phyloP scores from a whole-genome alignment of 129 eudicot genomes.

The Cynara cardunculus region DNA sequence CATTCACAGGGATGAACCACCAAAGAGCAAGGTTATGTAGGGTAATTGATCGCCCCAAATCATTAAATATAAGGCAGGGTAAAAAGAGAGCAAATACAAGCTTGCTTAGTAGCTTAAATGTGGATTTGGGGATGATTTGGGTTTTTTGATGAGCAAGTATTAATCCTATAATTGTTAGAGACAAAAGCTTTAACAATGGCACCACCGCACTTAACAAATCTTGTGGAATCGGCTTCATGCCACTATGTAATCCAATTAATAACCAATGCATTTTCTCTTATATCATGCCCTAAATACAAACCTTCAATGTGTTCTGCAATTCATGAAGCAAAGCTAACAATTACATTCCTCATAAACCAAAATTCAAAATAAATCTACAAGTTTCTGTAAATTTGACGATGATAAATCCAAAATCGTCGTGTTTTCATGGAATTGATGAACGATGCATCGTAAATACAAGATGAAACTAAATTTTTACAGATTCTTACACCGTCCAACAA shows the following conservation, averaged over 20 bases:
- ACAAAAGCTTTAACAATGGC: constrained; percentile 40
- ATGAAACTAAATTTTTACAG: not conserved
- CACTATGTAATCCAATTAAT: constrained; percentile 5
- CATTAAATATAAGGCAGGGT: constrained; percentile 49
- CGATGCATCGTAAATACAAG: not conserved
- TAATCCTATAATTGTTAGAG: constrained; percentile 34
- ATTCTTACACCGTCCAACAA: not conserved
- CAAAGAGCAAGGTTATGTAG: constrained; percentile 29
- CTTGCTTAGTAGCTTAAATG: constrained; percentile 47
- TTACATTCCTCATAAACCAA: not conserved
- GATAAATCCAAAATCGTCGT: not conserved
- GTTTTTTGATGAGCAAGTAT: constrained; percentile 32
- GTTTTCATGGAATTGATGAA: not conserved
- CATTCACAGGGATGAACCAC: constrained; percentile 59
- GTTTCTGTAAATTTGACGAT: not conserved
- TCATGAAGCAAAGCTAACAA: not conserved
- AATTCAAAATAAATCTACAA: not conserved
- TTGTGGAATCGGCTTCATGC: constrained; percentile 25
- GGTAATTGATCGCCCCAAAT: constrained; percentile 39
- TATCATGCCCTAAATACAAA: not conserved
- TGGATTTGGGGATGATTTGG: constrained; percentile 41
- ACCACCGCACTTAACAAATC: constrained; percentile 35
- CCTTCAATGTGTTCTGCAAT: constrained; percentile 5
- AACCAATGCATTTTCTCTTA: constrained; percentile 7
- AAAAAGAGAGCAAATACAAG: constrained; percentile 44